Conservation (phyloP, 2,329 filamentous ascomycete genomes). For the Teratosphaeria zuluensis region DNA sequence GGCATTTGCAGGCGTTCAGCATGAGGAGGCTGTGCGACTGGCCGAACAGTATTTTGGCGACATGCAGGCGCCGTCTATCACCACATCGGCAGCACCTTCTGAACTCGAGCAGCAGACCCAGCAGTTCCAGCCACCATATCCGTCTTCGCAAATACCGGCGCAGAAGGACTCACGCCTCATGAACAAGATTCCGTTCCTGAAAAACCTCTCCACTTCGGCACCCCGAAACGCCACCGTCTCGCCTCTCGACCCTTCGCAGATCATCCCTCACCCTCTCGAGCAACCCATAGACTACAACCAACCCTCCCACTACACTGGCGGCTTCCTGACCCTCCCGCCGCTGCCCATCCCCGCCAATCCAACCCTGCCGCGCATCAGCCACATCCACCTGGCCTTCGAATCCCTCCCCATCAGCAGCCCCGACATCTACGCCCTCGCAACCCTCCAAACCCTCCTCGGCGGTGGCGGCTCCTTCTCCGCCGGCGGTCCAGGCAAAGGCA, state of each 20-base stretch:
- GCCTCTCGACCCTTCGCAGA: slow-evolving; percentile 38
- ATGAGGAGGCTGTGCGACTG: slow-evolving; percentile 67
- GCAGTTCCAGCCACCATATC: slow-evolving; percentile 23
- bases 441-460: slow-evolving; percentile 87
- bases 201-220: slow-evolving; percentile 72
- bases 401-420: slow-evolving; percentile 80
- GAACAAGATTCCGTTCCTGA: slow-evolving; percentile 81
- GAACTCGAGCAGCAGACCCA: slow-evolving; percentile 9
- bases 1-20: slow-evolving; percentile 85
- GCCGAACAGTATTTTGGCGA: slow-evolving; percentile 84
- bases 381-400: slow-evolving; percentile 95
- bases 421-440: slow-evolving; percentile 93
- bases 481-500: slow-evolving; percentile 93
- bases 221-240: slow-evolving; percentile 51
- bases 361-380: slow-evolving; percentile 68
- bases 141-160: slow-evolving; percentile 26
- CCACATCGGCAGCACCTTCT: slow-evolving; percentile 12
- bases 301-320: slow-evolving; percentile 81
- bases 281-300: slow-evolving; percentile 47
- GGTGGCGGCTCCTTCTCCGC: slow-evolving; percentile 95
- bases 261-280: slow-evolving; percentile 35
- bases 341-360: slow-evolving; percentile 71
- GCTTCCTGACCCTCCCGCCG: slow-evolving; percentile 75
- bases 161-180: slow-evolving; percentile 57
- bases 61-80: slow-evolving; percentile 49